These are phyloP conservation scores for Lepiota subincarnata DNA, from an alignment of 768 basidiomycete genomes.

Conservation along the genomic window DNA sequence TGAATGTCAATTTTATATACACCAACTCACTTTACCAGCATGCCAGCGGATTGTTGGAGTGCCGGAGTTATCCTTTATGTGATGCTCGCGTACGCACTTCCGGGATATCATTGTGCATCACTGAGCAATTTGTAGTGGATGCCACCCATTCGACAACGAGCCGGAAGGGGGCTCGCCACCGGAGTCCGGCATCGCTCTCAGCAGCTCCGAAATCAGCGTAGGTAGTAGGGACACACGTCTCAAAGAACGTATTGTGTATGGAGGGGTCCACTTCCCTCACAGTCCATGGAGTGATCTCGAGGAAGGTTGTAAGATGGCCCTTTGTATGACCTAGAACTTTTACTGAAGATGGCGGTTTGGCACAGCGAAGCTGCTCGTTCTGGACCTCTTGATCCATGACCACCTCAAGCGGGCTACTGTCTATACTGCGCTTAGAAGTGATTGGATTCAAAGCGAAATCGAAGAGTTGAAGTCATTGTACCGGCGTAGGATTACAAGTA, in stretches of 20 bases:
- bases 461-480: constrained; percentile 60
- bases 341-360: background rate
- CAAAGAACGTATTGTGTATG: constrained; percentile 66
- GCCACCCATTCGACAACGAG: constrained; percentile 74
- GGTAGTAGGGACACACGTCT: constrained; percentile 27
- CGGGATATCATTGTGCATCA: background rate
- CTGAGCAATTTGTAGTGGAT: constrained; percentile 43
- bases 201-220: background rate
- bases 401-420: constrained; percentile 60
- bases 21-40: constrained; percentile 34
- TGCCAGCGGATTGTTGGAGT: constrained; percentile 92
- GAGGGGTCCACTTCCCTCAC: constrained; percentile 51
- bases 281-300: constrained; percentile 51
- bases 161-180: constrained; percentile 6
- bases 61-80: constrained; percentile 77
- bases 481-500: constrained; percentile 41
- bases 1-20: background rate
- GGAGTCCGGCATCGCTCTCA: background rate
- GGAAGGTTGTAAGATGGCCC: constrained; percentile 40
- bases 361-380: constrained; percentile 57
- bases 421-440: constrained; percentile 50
- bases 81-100: constrained; percentile 71
- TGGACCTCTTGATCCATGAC: constrained; percentile 57
- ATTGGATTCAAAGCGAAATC: constrained; percentile 66
- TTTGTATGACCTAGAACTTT: no score